Base-by-base conservation (phyloP, 768 basidiomycete genomes). In the Aureoboletus auriporus region DNA sequence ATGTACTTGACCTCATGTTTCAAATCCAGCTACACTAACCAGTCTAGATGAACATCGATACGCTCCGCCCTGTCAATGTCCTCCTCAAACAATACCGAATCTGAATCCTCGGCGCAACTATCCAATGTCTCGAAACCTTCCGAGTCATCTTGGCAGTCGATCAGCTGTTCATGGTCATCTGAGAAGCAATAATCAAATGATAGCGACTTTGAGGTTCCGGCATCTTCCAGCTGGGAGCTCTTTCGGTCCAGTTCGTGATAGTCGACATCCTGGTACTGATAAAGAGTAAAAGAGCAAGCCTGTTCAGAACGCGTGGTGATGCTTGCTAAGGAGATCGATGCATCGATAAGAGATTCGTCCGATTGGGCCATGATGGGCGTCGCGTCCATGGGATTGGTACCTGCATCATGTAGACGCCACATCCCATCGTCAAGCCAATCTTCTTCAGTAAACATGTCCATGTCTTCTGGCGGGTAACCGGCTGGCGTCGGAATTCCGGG, bases 281-380 rank as follows among this genome's bases (percentile, higher is more conserved):
- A 50, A 20, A 47, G 55, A 39, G 59, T 12, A 49, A 46, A 44
- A 38, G 51, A 38, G 44, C 41, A 38, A 8, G 45, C 20, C 43
- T 51, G 51, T 11, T 44, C 35, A 29, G 52, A 47, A 45, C 47
- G 50, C 52, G 52, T 63, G 53, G 37, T 46, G 42, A 52, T 58
- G 37, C 52, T 42, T 49, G 53, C 43, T 48, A 51, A 59, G 42
- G 54, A 50, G 39, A 53, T 46, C 26, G 50, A 17, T 40, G 34
- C 37, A 47, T 45, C 27, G 58, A 67, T 61, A 65, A 63, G 65
- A 49, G 55, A 63, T 54, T 49, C 45, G 17, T 52, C 53, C 44
- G 54, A 61, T 54, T 42, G 44, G 38, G 44, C 13, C 39, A 47
- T 33, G 20, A 39, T 31, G 44, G 17, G 34, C 34, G 36, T 34